A percentile compares a stretch with the other conserved stretches of the same genome.
Conservation (phyloP, 768 basidiomycete species). For the Stropharia rugosoannulata region DNA sequence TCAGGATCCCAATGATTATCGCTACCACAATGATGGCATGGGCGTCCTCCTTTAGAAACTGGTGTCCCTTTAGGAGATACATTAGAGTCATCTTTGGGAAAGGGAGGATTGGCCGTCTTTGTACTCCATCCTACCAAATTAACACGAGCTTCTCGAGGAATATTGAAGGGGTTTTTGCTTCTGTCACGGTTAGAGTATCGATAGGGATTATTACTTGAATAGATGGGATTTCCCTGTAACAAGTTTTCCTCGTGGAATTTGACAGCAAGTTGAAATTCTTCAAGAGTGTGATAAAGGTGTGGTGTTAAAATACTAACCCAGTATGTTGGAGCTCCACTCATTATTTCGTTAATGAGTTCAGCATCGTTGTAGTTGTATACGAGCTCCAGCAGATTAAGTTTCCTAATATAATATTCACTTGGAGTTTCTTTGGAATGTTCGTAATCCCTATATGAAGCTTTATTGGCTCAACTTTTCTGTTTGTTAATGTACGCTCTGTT, state of each 20-base stretch:
- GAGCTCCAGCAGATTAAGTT: conserved; percentile 19
- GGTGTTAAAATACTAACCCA: conserved; percentile 28
- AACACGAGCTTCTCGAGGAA: neutral
- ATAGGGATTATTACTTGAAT: neutral
- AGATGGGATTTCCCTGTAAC: neutral
- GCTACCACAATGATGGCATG: conserved; percentile 30
- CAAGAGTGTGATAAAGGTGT: conserved; percentile 19
- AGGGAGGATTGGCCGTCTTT: conserved; percentile 8
- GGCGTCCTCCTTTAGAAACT: conserved; percentile 20
- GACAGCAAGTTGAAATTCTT: conserved; percentile 19
- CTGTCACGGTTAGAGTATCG: neutral
- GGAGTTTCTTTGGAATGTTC: conserved; percentile 25
- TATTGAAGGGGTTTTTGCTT: neutral
- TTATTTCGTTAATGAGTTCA: conserved; percentile 35
- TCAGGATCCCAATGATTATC: conserved; percentile 33
- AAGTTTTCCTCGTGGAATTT: conserved; percentile 15
- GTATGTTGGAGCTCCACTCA: conserved; percentile 29
- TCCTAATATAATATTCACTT: conserved; percentile 33
- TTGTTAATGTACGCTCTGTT: conserved; percentile 28
- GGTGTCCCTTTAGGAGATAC: conserved; percentile 14
- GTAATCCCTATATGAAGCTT: conserved; percentile 26
- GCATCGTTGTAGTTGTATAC: conserved; percentile 16
- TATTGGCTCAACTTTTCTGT: conserved; percentile 24
- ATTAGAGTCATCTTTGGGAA: conserved; percentile 21
- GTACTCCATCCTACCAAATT: conserved; percentile 7